Base-by-base conservation (phyloP, 768 basidiomycete genomes). In the Mrakia frigida region DNA sequence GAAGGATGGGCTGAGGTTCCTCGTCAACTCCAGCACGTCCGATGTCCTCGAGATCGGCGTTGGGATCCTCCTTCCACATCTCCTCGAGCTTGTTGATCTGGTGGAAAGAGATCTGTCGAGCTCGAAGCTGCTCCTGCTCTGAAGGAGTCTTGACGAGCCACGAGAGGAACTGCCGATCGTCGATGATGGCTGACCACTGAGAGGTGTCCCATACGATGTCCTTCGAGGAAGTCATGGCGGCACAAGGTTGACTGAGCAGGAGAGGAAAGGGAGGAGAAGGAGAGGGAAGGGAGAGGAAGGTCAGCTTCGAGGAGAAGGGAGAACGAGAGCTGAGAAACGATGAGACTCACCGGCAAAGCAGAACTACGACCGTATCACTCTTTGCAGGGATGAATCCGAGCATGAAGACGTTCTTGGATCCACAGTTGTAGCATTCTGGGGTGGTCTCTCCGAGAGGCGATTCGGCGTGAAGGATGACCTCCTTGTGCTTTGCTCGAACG, bases 331-430 rank as follows among this genome's bases (percentile, higher is more conserved):
- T 41, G 25, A 9, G 6, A n/a, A 43, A 60, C 56, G 35, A n/a
- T 7, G 28, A 86, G 18, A 50, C 91, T 78, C 81, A 95, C 94
- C 96, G 91, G 82, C 95, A 99, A 25, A 99, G 87, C 25, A 99
- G 86, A 46, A 99, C 96, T 50, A 99, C 97, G 53, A 99, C 97
- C 6, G 97, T 98, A 81, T 99, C 97, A 81, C 92, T 93, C 86
- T 99, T 99, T 28, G 97, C 97, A 3, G 97, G 97, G 81, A 99
- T 99, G 81, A 99, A 99, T 5, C 97, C 97, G 25, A 99, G 88
- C 92, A 98, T 94, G 82, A 99, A 99, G 18, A 98, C 97, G 81
- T 99, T 99, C 85, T 97, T 98, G 86, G 92, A 95, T 23, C 97
- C 97, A 82, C 97, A 99, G 81, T 94, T 95, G 86, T 99, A 99